Conservation (phyloP, 768 basidiomycete species). For the Punctularia strigosozonata region DNA sequence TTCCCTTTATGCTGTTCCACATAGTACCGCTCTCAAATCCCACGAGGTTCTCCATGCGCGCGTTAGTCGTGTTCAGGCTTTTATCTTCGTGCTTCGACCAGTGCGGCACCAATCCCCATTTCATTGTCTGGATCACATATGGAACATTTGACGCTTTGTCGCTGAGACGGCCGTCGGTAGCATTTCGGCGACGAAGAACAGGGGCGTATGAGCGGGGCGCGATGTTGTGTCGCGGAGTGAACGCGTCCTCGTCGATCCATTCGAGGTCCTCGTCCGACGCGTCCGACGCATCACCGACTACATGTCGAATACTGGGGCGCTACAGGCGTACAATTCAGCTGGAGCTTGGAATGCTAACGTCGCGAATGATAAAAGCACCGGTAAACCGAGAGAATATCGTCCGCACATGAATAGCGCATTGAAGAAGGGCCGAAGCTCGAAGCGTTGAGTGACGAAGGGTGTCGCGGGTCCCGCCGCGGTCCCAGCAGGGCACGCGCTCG, state of each 20-base stretch:
- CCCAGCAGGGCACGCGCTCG: too few relatives aligned
- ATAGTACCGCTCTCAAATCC: constrained; percentile 69
- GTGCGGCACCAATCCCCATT: constrained; percentile 83
- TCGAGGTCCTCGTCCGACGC: too few relatives aligned
- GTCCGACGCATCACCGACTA: too few relatives aligned
- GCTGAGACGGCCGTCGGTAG: constrained; percentile 15
- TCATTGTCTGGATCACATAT: constrained; percentile 65
- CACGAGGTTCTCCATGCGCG: constrained; percentile 70
- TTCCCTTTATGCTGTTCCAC: constrained; percentile 77
- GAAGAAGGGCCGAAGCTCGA: too few relatives aligned
- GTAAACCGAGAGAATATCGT: constrained; percentile 5
- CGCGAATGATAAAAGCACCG: too few relatives aligned
- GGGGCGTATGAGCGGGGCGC: constrained; percentile 74
- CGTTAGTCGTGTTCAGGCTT: constrained; percentile 78
- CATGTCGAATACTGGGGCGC: too few relatives aligned
- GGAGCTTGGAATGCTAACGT: constrained; percentile 9
- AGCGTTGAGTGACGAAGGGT: too few relatives aligned
- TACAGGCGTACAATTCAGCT: constrained; percentile 9
- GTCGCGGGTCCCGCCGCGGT: too few relatives aligned
- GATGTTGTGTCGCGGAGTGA: constrained; percentile 64
- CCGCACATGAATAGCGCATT: too few relatives aligned
- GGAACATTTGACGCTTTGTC: constrained; percentile 6
- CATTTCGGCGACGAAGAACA: constrained; percentile 44
- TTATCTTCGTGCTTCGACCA: constrained; percentile 72
- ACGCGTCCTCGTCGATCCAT: constrained; percentile 51